Evolutionary conservation across 2,329 filamentous ascomycete species (phyloP).

Genomic region (Aureobasidium sp.): DNA sequence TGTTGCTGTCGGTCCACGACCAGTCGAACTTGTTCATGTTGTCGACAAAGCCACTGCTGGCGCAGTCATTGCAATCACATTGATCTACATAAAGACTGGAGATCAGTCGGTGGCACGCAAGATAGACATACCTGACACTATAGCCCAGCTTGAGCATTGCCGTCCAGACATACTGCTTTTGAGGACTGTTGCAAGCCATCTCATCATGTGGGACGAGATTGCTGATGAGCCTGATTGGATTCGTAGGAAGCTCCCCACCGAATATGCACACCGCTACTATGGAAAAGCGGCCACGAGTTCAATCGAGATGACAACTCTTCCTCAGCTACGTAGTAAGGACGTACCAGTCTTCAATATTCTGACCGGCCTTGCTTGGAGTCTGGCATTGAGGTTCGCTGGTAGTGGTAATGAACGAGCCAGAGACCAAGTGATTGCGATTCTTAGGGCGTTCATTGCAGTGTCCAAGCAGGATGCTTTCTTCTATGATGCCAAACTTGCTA

Average conservation of each 20-base stretch:
- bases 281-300: not conserved
- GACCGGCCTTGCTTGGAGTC: constrained; percentile 72
- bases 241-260: constrained; percentile 56
- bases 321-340: constrained; percentile 63
- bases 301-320: constrained; percentile 1
- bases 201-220: constrained; percentile 89
- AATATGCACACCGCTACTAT: constrained; percentile 38
- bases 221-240: constrained; percentile 61
- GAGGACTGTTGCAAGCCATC: constrained; percentile 76
- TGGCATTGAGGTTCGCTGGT: constrained; percentile 39
- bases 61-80: constrained; percentile 79
- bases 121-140: constrained; percentile 83
- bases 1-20: constrained; percentile 80
- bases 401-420: constrained; percentile 56
- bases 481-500: constrained; percentile 78
- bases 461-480: constrained; percentile 26
- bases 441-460: constrained; percentile 46
- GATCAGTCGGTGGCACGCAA: constrained; percentile 80
- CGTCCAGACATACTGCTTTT: constrained; percentile 87
- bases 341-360: constrained; percentile 90
- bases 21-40: constrained; percentile 85
- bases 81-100: constrained; percentile 97
- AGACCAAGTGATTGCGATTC: constrained; percentile 72
- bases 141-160: constrained; percentile 90
- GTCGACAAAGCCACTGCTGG: constrained; percentile 87